A percentile compares a stretch with the other conserved stretches of the same genome.
These are phyloP conservation scores for Candida fluviatilis DNA, from an alignment of 805 yeast genomes.

Conservation along the genomic window DNA sequence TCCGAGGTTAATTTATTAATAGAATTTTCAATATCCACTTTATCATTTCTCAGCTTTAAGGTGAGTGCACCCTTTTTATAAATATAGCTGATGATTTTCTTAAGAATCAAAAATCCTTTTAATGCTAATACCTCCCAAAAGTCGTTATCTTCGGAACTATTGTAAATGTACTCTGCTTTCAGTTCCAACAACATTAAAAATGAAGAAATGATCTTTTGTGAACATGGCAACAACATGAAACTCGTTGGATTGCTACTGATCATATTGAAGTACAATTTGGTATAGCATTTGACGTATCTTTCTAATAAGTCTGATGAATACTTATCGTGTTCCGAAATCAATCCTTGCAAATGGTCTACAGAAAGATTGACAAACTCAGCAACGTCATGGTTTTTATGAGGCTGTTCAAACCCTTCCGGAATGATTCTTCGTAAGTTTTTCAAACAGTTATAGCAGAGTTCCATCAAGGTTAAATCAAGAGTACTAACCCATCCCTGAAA, in stretches of 20 bases:
- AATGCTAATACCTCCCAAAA: slow-evolving; percentile 77
- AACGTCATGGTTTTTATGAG: slow-evolving; percentile 56
- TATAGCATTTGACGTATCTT: slow-evolving; percentile 67
- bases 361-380: slow-evolving; percentile 57
- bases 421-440: slow-evolving; percentile 72
- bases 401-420: slow-evolving; percentile 71
- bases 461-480: slow-evolving; percentile 53
- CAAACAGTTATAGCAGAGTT: slow-evolving; percentile 71
- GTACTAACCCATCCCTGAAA: slow-evolving; percentile 61
- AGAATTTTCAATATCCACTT: slow-evolving; percentile 58
- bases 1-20: slow-evolving; percentile 47
- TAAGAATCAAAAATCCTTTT: slow-evolving; percentile 59
- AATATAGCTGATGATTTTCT: slow-evolving; percentile 57
- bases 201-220: slow-evolving; percentile 57
- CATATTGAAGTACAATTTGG: slow-evolving; percentile 66
- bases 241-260: slow-evolving; percentile 61
- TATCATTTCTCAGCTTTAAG: slow-evolving; percentile 60
- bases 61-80: slow-evolving; percentile 66
- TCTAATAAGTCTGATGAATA: slow-evolving; percentile 50
- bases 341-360: slow-evolving; percentile 54
- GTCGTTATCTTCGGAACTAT: slow-evolving; percentile 51
- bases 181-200: slow-evolving; percentile 57
- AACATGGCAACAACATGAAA: slow-evolving; percentile 63
- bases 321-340: slow-evolving; percentile 52
- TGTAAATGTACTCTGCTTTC: slow-evolving; percentile 63